These are phyloP conservation scores for Hevea brasiliensis DNA, from an alignment of 345 rosid species.

Conservation along the genomic window DNA sequence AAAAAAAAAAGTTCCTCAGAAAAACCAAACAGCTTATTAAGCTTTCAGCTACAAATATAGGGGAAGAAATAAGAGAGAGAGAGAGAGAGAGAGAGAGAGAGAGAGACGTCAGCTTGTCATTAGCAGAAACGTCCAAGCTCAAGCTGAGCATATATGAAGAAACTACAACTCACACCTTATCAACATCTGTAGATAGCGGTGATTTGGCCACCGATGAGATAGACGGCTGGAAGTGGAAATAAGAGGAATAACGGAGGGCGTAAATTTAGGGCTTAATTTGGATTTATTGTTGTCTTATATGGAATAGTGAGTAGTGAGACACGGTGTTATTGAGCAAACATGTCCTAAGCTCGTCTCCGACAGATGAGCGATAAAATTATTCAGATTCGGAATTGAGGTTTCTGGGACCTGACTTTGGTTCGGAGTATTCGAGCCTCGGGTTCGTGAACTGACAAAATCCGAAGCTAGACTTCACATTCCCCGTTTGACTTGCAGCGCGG, in stretches of 20 bases:
- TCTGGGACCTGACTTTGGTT: neutral
- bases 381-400: constrained; percentile 21
- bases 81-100: neutral
- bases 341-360: no score
- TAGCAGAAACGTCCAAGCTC: constrained; percentile 4
- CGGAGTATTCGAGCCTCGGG: constrained; percentile 23
- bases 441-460: constrained; percentile 27
- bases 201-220: neutral
- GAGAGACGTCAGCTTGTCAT: neutral
- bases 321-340: constrained; percentile 4
- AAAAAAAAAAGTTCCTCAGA: neutral
- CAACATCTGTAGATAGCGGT: neutral
- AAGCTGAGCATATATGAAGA: neutral
- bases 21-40: neutral
- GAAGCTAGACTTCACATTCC: constrained; percentile 27
- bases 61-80: neutral
- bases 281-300: neutral
- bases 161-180: neutral
- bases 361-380: neutral
- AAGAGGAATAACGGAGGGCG: neutral
- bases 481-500: constrained; percentile 38
- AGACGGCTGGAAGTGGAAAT: constrained; percentile 8
- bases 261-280: constrained; percentile 8
- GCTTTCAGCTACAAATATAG: constrained; percentile 1
- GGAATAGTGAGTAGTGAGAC: neutral